Conservation (phyloP, 805 yeast genomes). For the Kodamaea hsintzibuensis region DNA sequence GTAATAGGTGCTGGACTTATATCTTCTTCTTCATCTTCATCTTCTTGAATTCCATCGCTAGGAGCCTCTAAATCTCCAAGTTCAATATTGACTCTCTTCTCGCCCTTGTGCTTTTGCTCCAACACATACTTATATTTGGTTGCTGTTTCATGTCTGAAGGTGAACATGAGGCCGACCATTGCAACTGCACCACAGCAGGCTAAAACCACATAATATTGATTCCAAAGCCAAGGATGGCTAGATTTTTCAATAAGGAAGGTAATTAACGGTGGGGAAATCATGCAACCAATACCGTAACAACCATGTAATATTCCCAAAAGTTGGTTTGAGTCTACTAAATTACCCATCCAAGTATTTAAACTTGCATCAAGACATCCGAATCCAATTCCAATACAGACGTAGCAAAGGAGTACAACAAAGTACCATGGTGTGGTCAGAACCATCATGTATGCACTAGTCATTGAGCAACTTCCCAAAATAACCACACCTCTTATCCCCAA, state of each 20-base stretch:
- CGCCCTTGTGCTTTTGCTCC: slow-evolving; percentile 11
- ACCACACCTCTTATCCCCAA: slow-evolving; percentile 53
- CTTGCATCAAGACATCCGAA: slow-evolving; percentile 58
- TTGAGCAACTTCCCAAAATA: slow-evolving; percentile 31
- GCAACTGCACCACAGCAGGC: slow-evolving; percentile 24
- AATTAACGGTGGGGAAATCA: slow-evolving; percentile 49
- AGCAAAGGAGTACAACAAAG: slow-evolving; percentile 37
- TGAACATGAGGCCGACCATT: slow-evolving; percentile 21
- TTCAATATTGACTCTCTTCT: slow-evolving; percentile 5
- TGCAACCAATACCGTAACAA: slow-evolving; percentile 54
- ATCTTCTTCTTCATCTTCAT: slow-evolving; percentile 1
- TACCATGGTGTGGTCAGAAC: slow-evolving; percentile 45
- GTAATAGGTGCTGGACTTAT: slow-evolving; percentile 23
- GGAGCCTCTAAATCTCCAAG: neutral
- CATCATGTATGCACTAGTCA: slow-evolving; percentile 40
- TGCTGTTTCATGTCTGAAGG: slow-evolving; percentile 46
- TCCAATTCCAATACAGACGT: slow-evolving; percentile 52
- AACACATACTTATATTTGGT: slow-evolving; percentile 40
- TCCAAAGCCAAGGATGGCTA: slow-evolving; percentile 47
- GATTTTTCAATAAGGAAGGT: slow-evolving; percentile 41
- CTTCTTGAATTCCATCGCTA: neutral
- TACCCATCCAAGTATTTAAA: slow-evolving; percentile 54
- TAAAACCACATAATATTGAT: slow-evolving; percentile 44
- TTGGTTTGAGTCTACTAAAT: slow-evolving; percentile 48
- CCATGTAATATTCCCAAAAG: slow-evolving; percentile 54